Base-by-base conservation (phyloP, 2,329 filamentous ascomycete species). In the Ascochyta lentis region DNA sequence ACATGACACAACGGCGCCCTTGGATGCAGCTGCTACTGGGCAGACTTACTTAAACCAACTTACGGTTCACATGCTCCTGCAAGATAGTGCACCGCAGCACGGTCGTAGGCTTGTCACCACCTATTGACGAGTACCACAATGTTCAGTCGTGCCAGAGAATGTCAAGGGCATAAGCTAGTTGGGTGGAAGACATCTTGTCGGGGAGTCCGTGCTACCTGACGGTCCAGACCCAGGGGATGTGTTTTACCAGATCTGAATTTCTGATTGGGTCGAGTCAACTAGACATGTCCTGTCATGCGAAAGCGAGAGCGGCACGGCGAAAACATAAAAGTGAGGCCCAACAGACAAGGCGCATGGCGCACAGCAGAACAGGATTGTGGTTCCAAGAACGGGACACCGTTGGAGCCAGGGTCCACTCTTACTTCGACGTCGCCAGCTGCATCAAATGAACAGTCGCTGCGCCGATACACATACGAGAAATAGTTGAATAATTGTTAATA, bases 401-500 rank as follows among this genome's bases (percentile, higher is more conserved):
- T 55, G 37, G 54, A 46, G 50, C 35, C 47, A 56, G 49, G 46
- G 41, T 19, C 46, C 49, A 45, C 26, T 19, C 31, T 55, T 54
- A 59, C 48, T 47, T 58, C 41, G 52, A 61, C 55, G 56, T 51
- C 54, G 44, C 53, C 41, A 44, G 31, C 23, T 49, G 38, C 38
- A 58, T 19, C 56, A 50, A 64, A 53, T 53, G 48, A 51, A 39
- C 58, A 56, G 44, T 29, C 42, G 35, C 15, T 54, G 46, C 37
- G 42, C 51, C 54, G 59, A 48, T 34, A 5, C 16, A 49, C 27
- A 31, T 54, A 67, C 60, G 60, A 69, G 59, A 68, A 69, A 64
- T 49, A 56, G 67, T 69, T 51, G 63, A 65, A 66, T 70, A 71
- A 68, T 58, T 49, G 56, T 48, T 50, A 34, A 38, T 37, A 38